Evolutionary conservation across 2,329 filamentous ascomycete species (phyloP).

Genomic region (Aspergillus novofumigatus): DNA sequence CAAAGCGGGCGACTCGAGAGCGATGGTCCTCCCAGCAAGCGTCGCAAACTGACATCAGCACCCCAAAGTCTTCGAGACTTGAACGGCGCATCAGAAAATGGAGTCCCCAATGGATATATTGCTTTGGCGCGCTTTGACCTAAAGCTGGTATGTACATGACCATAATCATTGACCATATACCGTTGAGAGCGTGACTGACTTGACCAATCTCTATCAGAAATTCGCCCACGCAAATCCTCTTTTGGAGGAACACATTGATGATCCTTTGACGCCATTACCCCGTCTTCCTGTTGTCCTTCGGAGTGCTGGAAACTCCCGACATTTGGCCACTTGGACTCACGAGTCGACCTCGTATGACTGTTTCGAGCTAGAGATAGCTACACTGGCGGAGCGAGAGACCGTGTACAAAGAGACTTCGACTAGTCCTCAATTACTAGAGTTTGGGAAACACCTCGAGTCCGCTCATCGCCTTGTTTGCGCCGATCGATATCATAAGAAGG

Average conservation of each 20-base stretch:
- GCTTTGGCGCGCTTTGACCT: conserved; percentile 28
- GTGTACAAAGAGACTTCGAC: conserved; percentile 18
- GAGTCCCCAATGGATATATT: conserved; percentile 28
- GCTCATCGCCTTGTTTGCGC: conserved; percentile 18
- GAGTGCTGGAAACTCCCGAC: conserved; percentile 1
- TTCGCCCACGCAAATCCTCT: conserved; percentile 5
- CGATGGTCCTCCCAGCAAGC: conserved; percentile 26
- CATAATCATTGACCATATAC: background rate
- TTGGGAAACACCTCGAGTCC: conserved; percentile 23
- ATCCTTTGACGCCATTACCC: background rate
- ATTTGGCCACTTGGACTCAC: background rate
- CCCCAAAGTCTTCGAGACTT: conserved; percentile 15
- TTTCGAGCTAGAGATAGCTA: conserved; percentile 20
- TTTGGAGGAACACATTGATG: background rate
- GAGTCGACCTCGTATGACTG: conserved; percentile 4
- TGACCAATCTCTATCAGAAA: conserved; percentile 12
- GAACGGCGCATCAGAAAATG: conserved; percentile 12
- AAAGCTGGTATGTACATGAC: conserved; percentile 24
- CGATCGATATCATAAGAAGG: conserved; percentile 22
- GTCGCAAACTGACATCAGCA: conserved; percentile 25
- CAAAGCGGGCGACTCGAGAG: conserved; percentile 10
- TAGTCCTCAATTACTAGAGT: conserved; percentile 10
- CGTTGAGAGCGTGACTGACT: background rate
- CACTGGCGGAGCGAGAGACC: conserved; percentile 9
- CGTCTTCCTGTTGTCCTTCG: conserved; percentile 21